Percentiles rank a stretch among this genome's conserved stretches.
phyloP scores from a whole-genome alignment of 345 rosid species.

The Corchorus olitorius region DNA sequence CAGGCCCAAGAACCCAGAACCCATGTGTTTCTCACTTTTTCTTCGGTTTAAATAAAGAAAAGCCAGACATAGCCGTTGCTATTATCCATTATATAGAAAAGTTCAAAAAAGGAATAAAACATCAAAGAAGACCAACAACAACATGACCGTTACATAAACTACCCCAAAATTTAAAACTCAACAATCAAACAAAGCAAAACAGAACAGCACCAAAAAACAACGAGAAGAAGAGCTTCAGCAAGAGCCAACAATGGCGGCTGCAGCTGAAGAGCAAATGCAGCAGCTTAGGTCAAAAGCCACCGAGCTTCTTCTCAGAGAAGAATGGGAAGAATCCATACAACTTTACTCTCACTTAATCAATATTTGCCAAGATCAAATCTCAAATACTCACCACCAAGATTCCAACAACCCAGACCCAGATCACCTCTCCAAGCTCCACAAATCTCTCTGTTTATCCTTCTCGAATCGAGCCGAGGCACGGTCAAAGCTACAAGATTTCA shows the following conservation, averaged over 20 bases:
- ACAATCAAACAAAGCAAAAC: no score
- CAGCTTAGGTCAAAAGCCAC: conserved; percentile 73
- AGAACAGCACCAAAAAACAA: not conserved
- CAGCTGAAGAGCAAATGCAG: conserved; percentile 49
- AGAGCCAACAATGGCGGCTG: conserved; percentile 4
- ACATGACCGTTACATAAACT: no score
- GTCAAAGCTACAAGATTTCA: conserved; percentile 45
- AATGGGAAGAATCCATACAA: conserved; percentile 70
- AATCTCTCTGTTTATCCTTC: conserved; percentile 66
- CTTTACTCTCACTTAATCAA: conserved; percentile 62
- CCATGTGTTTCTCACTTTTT: no score
- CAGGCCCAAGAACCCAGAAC: no score
- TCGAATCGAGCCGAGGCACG: conserved; percentile 79
- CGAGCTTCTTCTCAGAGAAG: conserved; percentile 74
- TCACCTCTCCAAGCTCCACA: conserved; percentile 42
- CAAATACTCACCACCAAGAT: conserved; percentile 16
- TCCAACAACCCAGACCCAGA: conserved; percentile 29
- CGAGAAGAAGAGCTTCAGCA: conserved; percentile 36
- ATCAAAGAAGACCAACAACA: no score
- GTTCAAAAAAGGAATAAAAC: conserved; percentile 10
- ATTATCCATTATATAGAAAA: conserved; percentile 29
- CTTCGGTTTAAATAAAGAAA: not conserved
- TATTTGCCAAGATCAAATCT: conserved; percentile 53
- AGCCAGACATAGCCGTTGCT: conserved; percentile 32
- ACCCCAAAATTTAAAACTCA: no score